Conservation (phyloP, 768 basidiomycete genomes). For the Clitopilus passeckerianus region DNA sequence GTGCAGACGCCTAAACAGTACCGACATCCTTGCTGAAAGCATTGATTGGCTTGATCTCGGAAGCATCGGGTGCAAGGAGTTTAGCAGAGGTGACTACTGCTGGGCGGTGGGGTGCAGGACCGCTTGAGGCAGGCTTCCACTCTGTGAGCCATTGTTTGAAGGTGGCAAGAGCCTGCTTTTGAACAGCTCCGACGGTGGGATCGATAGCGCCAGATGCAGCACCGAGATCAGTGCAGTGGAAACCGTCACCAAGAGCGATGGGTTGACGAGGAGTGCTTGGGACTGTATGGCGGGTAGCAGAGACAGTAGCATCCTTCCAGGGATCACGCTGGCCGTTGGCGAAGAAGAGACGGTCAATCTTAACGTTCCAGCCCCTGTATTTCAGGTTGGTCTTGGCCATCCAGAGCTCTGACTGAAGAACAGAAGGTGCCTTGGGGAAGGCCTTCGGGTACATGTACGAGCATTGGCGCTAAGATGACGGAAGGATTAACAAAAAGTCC, state of each 20-base stretch:
- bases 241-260: constrained; percentile 55
- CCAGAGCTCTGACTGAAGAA: constrained; percentile 22
- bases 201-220: constrained; percentile 37
- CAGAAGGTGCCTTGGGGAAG: constrained; percentile 42
- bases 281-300: constrained; percentile 43
- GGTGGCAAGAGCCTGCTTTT: constrained; percentile 42
- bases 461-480: constrained; percentile 53
- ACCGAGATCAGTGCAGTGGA: constrained; percentile 62
- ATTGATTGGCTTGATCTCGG: constrained; percentile 24
- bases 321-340: constrained; percentile 69
- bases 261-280: constrained; percentile 49
- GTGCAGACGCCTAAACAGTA: constrained; percentile 8
- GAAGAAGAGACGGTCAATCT: constrained; percentile 57
- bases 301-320: constrained; percentile 67
- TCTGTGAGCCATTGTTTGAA: constrained; percentile 58
- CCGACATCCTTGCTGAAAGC: constrained; percentile 28
- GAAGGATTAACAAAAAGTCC: neutral
- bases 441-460: constrained; percentile 59
- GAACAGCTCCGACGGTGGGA: constrained; percentile 47
- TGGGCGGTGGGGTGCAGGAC: constrained; percentile 9
- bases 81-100: neutral
- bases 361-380: constrained; percentile 63
- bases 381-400: constrained; percentile 33
- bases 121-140: constrained; percentile 19
- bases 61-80: neutral